Evolutionary conservation across 75 land plant genomes (phyloP).

Genomic region (Sequoia sempervirens): DNA sequence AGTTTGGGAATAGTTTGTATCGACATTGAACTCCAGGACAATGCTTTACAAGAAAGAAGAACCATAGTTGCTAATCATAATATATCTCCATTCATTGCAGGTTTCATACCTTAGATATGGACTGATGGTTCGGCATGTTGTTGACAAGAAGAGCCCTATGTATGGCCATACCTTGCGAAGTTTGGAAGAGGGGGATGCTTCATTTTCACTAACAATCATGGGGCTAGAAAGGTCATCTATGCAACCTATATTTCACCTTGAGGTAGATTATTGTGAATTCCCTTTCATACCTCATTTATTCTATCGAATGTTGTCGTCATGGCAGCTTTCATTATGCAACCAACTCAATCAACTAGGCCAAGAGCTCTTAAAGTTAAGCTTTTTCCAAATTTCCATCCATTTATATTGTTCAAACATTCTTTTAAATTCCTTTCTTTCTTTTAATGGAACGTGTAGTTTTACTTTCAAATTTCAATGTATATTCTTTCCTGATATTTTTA

Average conservation of each 20-base stretch:
- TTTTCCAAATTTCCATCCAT: not conserved
- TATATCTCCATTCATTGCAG: constrained; percentile 15
- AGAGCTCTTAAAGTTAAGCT: not conserved
- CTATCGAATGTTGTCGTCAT: not conserved
- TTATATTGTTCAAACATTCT: not conserved
- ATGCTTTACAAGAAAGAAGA: not conserved
- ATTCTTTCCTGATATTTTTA: not conserved
- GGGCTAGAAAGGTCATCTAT: constrained; percentile 52
- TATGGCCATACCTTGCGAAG: constrained; percentile 42
- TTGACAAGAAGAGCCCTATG: constrained; percentile 47
- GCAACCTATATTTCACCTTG: constrained; percentile 53
- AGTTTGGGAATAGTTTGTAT: not conserved
- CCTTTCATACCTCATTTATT: not conserved
- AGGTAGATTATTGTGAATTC: constrained; percentile 18
- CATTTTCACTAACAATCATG: constrained; percentile 48
- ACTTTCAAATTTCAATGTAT: not conserved
- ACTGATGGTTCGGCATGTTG: constrained; percentile 47
- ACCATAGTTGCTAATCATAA: not conserved
- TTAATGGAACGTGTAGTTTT: not conserved
- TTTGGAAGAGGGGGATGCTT: constrained; percentile 44
- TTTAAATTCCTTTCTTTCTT: no score
- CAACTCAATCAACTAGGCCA: not conserved
- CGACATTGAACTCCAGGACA: not conserved
- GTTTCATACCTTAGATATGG: constrained; percentile 56
- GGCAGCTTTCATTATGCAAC: not conserved